These are phyloP conservation scores for Solanum ahanhuiri DNA, from an alignment of 257 asterid species.

Conservation along the genomic window DNA sequence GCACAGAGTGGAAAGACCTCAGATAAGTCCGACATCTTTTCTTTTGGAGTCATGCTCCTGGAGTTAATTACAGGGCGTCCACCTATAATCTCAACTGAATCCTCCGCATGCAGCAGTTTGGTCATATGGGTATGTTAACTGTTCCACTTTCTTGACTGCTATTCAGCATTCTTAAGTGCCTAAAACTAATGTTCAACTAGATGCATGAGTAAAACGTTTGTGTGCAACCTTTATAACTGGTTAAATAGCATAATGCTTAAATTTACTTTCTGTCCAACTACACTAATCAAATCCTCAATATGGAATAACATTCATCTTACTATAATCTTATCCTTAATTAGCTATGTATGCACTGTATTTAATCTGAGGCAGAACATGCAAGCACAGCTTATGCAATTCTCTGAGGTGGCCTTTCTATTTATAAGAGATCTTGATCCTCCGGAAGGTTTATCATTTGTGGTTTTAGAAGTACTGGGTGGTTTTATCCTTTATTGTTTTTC, in stretches of 20 bases:
- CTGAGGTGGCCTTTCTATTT: neutral
- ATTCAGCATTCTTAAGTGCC: neutral
- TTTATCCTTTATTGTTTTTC: neutral
- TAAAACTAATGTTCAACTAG: neutral
- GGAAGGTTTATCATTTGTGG: neutral
- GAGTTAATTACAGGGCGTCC: conserved; percentile 17
- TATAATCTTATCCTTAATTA: neutral
- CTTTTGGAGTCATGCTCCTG: conserved; percentile 16
- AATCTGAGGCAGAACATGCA: neutral
- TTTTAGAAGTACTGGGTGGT: neutral
- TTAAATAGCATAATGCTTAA: neutral
- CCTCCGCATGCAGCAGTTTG: neutral
- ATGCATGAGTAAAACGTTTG: neutral
- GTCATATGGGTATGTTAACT: conserved; percentile 9
- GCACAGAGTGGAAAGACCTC: conserved; percentile 11
- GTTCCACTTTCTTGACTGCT: neutral
- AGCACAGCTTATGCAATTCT: neutral
- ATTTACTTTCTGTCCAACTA: neutral
- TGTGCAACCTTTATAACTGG: neutral
- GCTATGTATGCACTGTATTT: neutral
- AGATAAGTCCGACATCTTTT: conserved; percentile 19
- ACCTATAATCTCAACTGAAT: conserved; percentile 2
- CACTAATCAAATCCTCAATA: neutral
- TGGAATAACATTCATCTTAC: neutral
- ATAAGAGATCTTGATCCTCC: neutral